A percentile compares a stretch with the other conserved stretches of the same genome.
These are phyloP conservation scores for Cercospora sp. DNA, from an alignment of 2,329 filamentous ascomycete species.

Conservation along the genomic window DNA sequence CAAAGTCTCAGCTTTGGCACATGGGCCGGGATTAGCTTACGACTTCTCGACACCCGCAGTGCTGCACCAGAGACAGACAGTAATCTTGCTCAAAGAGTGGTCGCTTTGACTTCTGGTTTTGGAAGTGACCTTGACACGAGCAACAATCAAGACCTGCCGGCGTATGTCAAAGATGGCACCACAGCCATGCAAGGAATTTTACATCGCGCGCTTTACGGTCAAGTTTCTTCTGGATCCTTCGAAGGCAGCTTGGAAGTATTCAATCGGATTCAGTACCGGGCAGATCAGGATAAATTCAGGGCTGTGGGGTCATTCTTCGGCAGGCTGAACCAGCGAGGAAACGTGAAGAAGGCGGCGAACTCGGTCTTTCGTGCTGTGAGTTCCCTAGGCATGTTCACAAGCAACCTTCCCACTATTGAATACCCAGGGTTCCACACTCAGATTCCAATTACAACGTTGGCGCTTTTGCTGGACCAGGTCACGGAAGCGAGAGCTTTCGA, in stretches of 20 bases:
- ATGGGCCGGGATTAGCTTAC: constrained; percentile 51
- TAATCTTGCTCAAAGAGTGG: constrained; percentile 43
- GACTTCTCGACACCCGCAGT: constrained; percentile 53
- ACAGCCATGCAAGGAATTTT: constrained; percentile 45
- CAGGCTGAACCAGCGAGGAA: not conserved
- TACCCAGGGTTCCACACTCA: constrained; percentile 49
- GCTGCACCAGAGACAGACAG: constrained; percentile 50
- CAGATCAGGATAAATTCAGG: constrained; percentile 47
- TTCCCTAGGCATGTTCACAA: constrained; percentile 31
- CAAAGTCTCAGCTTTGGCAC: constrained; percentile 44
- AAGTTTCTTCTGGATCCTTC: constrained; percentile 44
- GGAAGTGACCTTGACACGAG: constrained; percentile 43
- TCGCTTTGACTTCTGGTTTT: constrained; percentile 43
- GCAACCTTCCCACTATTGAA: constrained; percentile 41
- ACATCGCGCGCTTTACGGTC: constrained; percentile 46
- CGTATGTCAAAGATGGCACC: constrained; percentile 49
- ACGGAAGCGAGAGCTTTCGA: constrained; percentile 50
- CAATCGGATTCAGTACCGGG: constrained; percentile 42
- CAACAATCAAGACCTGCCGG: constrained; percentile 40
- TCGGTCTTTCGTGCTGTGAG: constrained; percentile 32
- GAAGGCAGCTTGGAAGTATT: constrained; percentile 43
- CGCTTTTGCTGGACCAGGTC: constrained; percentile 53
- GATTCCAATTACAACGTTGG: constrained; percentile 52
- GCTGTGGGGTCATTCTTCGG: constrained; percentile 47
- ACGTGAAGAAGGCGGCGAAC: constrained; percentile 8